Base-by-base conservation (phyloP, 2,329 filamentous ascomycete species). In the Aureobasidium sp. region DNA sequence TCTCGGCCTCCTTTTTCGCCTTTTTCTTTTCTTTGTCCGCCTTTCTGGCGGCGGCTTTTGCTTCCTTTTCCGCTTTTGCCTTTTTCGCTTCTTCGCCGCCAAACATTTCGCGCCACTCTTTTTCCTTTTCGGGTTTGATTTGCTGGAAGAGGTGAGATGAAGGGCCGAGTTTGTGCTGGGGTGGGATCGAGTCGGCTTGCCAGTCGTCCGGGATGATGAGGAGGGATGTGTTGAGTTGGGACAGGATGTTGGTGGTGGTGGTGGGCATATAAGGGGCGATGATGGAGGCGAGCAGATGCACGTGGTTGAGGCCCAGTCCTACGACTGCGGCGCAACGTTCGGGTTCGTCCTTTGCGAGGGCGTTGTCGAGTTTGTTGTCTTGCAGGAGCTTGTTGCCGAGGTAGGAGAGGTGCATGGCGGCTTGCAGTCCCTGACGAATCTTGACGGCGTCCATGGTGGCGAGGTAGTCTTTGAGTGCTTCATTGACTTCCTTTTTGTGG, bases 191-290 rank as follows among this genome's bases (percentile, higher is more conserved):
- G 30, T 68, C 67, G 2, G 75, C 70, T 57, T 80, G 75, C 84
- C 87, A 93, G 39, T 73, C 75, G 57, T 85, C 65, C 3, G 66
- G 66, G 37, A 69, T 69, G 60, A 64, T 67, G 35, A 69, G 62
- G 0, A 67, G 60, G 4, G 64, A 79, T 1, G 69, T 66, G 58
- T 76, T 65, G 24, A 97, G 79, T 72, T 96, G 91, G 58, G 79
- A 70, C 59, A 88, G 80, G 61, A 96, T 95, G 27, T 81, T 81
- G 56, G 78, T 78, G 3, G 86, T 77, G 7, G 86, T 90, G n/a
- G 79, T 78, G 35, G 89, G 90, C 77, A 96, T 88, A 71, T 91
- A 96, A 0, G 90, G 90, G 49, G 83, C 81, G 54, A 90, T 79
- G 38, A 95, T 73, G 51, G 81, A 84, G 19, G 90, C 87, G 42